A percentile compares a stretch with the other conserved stretches of the same genome.
These are phyloP conservation scores for Canavalia gladiata DNA, from an alignment of 306 rosid species.

Conservation along the genomic window DNA sequence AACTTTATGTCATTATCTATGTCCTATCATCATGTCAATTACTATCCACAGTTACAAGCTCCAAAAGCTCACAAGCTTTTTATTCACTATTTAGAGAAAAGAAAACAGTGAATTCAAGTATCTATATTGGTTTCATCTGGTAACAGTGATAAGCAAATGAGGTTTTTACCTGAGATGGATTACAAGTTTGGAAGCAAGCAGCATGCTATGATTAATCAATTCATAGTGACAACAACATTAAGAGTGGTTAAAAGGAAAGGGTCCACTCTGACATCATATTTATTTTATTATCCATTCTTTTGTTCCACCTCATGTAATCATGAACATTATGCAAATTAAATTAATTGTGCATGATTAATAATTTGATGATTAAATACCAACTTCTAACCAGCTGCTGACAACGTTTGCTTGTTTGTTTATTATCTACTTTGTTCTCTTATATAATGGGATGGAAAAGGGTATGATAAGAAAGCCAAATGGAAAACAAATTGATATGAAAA, in stretches of 20 bases:
- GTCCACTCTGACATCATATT: background rate
- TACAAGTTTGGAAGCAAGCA: background rate
- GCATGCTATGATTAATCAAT: background rate
- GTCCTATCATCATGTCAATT: background rate
- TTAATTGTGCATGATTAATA: background rate
- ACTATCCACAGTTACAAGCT: background rate
- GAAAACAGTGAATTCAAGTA: background rate
- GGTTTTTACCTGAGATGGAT: background rate
- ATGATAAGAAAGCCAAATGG: background rate
- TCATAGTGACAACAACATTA: background rate
- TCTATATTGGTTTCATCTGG: background rate
- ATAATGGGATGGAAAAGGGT: background rate
- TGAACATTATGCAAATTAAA: background rate
- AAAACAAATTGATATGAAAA: background rate
- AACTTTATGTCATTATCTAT: background rate
- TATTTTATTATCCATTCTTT: background rate
- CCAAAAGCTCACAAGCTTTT: background rate
- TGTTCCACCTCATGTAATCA: background rate
- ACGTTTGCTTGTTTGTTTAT: background rate
- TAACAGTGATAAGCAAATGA: background rate
- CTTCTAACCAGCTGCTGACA: background rate
- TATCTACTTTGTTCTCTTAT: too few species aligned
- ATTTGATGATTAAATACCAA: background rate
- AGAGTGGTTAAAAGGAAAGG: background rate
- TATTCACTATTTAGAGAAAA: background rate